A percentile compares a stretch with the other conserved stretches of the same genome.
Evolutionary conservation across 192 early-diverging fungal genomes (phyloP).

Genomic region (Gigaspora rosea): DNA sequence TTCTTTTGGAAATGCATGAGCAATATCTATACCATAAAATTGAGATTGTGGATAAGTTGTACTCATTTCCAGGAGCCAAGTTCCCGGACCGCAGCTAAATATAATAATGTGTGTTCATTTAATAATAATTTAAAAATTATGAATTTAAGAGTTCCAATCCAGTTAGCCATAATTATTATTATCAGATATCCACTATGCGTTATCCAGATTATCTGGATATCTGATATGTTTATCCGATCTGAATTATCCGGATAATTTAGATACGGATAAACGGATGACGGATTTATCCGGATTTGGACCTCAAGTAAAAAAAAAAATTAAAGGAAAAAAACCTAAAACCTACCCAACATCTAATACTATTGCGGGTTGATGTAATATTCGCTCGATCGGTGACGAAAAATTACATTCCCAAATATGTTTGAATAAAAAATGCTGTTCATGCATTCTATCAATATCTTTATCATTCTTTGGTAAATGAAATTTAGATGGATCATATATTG

Average conservation of each 20-base stretch:
- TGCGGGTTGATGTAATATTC: neutral
- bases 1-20: conserved; percentile 37
- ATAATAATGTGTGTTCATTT: too few relatives aligned
- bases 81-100: conserved; percentile 33
- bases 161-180: too few relatives aligned
- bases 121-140: too few relatives aligned
- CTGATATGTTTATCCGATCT: too few relatives aligned
- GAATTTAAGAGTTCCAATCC: too few relatives aligned
- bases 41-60: conserved; percentile 39
- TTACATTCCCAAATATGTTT: neutral
- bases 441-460: neutral
- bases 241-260: too few relatives aligned
- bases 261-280: too few relatives aligned
- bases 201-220: too few relatives aligned
- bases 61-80: conserved; percentile 45
- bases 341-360: conserved; percentile 9
- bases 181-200: too few relatives aligned
- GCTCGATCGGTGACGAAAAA: conserved; percentile 1
- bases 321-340: neutral
- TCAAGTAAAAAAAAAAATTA: neutral
- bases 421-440: neutral
- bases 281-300: too few relatives aligned
- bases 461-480: conserved; percentile 9
- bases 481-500: neutral
- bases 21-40: conserved; percentile 41